Percentiles rank a stretch among this genome's conserved stretches.
phyloP scores from a whole-genome alignment of 23 red algal genomes.

The Gracilaria domingensis region DNA sequence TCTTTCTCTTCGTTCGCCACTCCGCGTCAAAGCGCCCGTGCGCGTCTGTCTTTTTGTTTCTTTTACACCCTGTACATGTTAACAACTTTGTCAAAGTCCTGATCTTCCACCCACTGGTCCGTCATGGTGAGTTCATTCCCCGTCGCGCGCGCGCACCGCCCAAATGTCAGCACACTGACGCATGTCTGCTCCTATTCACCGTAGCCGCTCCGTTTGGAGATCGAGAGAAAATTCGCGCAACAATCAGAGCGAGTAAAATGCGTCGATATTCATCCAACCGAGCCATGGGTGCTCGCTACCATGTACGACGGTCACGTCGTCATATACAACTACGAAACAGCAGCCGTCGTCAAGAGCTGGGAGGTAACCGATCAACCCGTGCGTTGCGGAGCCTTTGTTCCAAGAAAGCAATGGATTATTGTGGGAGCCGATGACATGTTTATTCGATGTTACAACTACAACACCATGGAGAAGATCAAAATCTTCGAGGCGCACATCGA shows the following conservation, averaged over 20 bases:
- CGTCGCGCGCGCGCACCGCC: background rate
- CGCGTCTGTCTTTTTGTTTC: background rate
- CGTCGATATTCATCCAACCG: conserved; percentile 97
- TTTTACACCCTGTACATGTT: background rate
- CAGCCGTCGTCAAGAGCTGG: conserved; percentile 86
- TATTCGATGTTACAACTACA: conserved; percentile 98
- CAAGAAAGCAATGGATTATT: conserved; percentile 97
- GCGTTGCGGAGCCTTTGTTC: conserved; percentile 87
- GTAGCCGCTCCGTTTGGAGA: conserved; percentile 90
- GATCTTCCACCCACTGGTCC: background rate
- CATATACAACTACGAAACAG: conserved; percentile 91
- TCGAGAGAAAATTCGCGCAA: conserved; percentile 82
- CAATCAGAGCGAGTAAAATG: conserved; percentile 97
- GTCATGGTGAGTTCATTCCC: conserved; percentile 4
- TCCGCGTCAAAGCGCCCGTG: background rate
- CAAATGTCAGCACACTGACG: background rate
- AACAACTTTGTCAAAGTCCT: background rate
- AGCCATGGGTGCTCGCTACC: conserved; percentile 95
- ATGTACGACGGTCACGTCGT: conserved; percentile 96
- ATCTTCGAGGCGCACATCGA: conserved; percentile 96
- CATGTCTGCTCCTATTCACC: background rate
- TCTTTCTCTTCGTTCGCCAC: background rate
- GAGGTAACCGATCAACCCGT: conserved; percentile 98
- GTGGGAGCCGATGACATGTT: conserved; percentile 94
- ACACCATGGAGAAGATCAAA: conserved; percentile 98